A percentile compares a stretch with the other conserved stretches of the same genome.
These are phyloP conservation scores for Escovopsis sp. DNA, from an alignment of 2,329 filamentous ascomycete species.

Conservation along the genomic window DNA sequence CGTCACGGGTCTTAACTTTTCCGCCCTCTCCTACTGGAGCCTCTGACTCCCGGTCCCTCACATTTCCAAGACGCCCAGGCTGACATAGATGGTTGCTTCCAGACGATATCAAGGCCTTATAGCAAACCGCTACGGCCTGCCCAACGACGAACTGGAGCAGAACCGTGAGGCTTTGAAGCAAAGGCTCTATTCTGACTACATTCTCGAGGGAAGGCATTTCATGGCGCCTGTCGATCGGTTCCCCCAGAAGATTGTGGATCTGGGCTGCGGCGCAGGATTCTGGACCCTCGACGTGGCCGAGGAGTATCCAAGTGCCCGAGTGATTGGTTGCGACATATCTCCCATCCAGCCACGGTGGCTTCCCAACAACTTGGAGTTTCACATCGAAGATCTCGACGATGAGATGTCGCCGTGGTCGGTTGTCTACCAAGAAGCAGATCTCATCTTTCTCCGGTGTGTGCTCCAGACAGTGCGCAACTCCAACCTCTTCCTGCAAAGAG, in stretches of 20 bases:
- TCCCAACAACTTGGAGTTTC: conserved; percentile 42
- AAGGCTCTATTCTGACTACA: conserved; percentile 30
- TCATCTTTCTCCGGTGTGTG: conserved; percentile 39
- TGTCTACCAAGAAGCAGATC: conserved; percentile 29
- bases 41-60: not conserved
- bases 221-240: conserved; percentile 28
- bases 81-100: not conserved
- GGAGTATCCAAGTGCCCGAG: conserved; percentile 27
- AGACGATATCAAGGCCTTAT: conserved; percentile 36
- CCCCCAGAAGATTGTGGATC: conserved; percentile 34
- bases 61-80: not conserved
- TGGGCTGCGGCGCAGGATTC: conserved; percentile 36
- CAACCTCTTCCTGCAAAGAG: conserved; percentile 30
- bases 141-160: conserved; percentile 38
- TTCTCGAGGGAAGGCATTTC: conserved; percentile 27
- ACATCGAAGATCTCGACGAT: conserved; percentile 24
- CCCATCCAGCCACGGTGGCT: conserved; percentile 31
- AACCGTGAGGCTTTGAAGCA: conserved; percentile 35
- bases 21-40: not conserved
- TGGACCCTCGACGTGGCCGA: conserved; percentile 43
- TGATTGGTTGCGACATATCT: conserved; percentile 31
- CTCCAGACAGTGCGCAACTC: conserved; percentile 37
- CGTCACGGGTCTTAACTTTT: not conserved
- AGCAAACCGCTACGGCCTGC: conserved; percentile 32
- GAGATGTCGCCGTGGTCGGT: conserved; percentile 20